These are phyloP conservation scores for Echinochloa phyllopogon DNA, from an alignment of 176 grass and related monocot genomes.

Conservation along the genomic window DNA sequence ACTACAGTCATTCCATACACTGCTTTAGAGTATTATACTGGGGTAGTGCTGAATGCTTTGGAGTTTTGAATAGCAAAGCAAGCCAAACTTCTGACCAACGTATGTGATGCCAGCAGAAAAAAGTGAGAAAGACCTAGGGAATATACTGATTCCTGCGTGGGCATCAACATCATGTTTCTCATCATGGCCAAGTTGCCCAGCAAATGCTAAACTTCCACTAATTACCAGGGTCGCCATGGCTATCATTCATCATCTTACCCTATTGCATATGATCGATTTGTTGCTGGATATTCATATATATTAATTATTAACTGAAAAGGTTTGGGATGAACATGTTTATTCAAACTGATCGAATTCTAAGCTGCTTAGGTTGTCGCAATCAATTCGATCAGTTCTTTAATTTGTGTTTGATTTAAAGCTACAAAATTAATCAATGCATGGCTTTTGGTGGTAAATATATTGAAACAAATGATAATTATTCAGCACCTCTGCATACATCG, in stretches of 20 bases:
- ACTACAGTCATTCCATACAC: neutral
- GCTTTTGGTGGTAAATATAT: neutral
- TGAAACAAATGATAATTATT: neutral
- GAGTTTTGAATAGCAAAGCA: conserved; percentile 29
- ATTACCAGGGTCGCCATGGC: neutral
- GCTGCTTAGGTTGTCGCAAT: neutral
- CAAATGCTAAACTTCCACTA: conserved; percentile 40
- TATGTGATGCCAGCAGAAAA: conserved; percentile 24
- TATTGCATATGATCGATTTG: neutral
- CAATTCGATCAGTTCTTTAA: neutral
- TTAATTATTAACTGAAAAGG: neutral
- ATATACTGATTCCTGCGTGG: conserved; percentile 49
- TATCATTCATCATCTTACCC: conserved; percentile 8
- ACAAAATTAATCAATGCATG: neutral
- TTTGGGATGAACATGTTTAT: neutral
- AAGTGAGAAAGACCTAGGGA: conserved; percentile 32
- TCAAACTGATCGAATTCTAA: neutral
- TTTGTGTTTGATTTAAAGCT: neutral
- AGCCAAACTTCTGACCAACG: conserved; percentile 38
- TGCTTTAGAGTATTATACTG: conserved; percentile 15
- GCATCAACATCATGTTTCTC: conserved; percentile 44
- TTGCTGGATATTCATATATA: neutral
- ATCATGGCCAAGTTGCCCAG: conserved; percentile 29
- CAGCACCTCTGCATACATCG: neutral
- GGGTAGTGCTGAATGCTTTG: conserved; percentile 28